A percentile compares a stretch with the other conserved stretches of the same genome.
Conservation (phyloP, 257 asterid genomes). For the Solanum bulbocastanum region DNA sequence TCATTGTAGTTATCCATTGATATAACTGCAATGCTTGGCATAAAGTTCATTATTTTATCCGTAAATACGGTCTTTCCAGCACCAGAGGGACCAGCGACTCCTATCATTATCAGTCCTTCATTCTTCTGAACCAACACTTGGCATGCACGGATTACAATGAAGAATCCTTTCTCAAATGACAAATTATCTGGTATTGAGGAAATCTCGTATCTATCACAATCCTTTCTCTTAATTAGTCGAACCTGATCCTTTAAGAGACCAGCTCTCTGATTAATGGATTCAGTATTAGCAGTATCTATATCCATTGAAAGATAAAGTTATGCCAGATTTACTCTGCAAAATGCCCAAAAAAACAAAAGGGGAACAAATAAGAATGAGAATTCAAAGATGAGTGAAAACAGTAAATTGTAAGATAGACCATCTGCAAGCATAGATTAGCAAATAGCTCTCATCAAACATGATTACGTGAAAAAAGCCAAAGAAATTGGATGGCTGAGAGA, state of each 20-base stretch:
- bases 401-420: background rate
- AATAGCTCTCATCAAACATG: background rate
- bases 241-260: slow-evolving; percentile 94
- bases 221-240: slow-evolving; percentile 66
- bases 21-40: slow-evolving; percentile 90
- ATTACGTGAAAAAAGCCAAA: background rate
- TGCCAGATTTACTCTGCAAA: slow-evolving; percentile 20
- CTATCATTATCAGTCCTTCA: slow-evolving; percentile 75
- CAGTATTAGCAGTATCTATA: slow-evolving; percentile 30
- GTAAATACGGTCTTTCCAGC: slow-evolving; percentile 87
- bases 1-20: slow-evolving; percentile 99
- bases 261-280: slow-evolving; percentile 35
- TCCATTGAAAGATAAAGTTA: slow-evolving; percentile 32
- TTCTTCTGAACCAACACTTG: slow-evolving; percentile 79
- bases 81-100: slow-evolving; percentile 97
- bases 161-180: slow-evolving; percentile 96
- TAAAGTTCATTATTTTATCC: slow-evolving; percentile 61
- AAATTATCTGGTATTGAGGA: slow-evolving; percentile 60
- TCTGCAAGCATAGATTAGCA: background rate
- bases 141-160: slow-evolving; percentile 81
- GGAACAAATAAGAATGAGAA: background rate
- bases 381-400: background rate
- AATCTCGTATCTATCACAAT: slow-evolving; percentile 66
- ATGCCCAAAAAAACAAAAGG: background rate
- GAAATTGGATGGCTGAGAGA: background rate